Conservation (phyloP, 75 land plant genomes). For the Picea sitchensis region DNA sequence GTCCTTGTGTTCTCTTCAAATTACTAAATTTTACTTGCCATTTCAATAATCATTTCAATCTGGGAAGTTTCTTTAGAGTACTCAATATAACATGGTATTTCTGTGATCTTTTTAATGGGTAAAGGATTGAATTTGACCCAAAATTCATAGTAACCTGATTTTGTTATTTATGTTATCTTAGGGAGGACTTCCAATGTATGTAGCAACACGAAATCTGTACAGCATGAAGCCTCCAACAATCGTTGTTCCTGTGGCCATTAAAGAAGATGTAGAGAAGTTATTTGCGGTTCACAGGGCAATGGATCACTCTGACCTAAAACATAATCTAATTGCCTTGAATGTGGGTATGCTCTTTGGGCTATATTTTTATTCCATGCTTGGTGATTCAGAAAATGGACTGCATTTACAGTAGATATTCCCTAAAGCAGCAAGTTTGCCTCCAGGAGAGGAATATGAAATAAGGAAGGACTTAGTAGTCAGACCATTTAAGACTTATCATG, state of each 20-base stretch:
- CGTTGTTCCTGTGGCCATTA: constrained; percentile 62
- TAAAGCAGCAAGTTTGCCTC: constrained; percentile 11
- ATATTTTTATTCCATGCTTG: too few species aligned
- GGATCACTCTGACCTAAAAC: constrained; percentile 78
- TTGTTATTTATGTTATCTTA: constrained; percentile 16
- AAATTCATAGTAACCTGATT: too few species aligned
- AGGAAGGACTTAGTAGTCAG: constrained; percentile 73
- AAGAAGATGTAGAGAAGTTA: constrained; percentile 66
- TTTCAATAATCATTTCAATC: too few species aligned
- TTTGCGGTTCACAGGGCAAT: constrained; percentile 80
- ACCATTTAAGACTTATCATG: constrained; percentile 91
- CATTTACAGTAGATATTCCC: background rate
- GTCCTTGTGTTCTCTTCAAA: too few species aligned
- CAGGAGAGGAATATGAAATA: constrained; percentile 76
- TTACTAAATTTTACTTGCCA: too few species aligned
- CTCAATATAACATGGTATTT: too few species aligned
- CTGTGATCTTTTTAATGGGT: too few species aligned
- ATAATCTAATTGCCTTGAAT: constrained; percentile 73
- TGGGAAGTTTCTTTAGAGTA: too few species aligned
- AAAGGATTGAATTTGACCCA: too few species aligned
- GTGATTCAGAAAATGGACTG: too few species aligned
- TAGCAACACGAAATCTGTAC: constrained; percentile 92
- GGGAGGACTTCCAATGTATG: constrained; percentile 98
- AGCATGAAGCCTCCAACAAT: constrained; percentile 89
- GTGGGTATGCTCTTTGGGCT: constrained; percentile 46